phyloP scores from a whole-genome alignment of 139 green algal species.

The Chlorella sp. region DNA sequence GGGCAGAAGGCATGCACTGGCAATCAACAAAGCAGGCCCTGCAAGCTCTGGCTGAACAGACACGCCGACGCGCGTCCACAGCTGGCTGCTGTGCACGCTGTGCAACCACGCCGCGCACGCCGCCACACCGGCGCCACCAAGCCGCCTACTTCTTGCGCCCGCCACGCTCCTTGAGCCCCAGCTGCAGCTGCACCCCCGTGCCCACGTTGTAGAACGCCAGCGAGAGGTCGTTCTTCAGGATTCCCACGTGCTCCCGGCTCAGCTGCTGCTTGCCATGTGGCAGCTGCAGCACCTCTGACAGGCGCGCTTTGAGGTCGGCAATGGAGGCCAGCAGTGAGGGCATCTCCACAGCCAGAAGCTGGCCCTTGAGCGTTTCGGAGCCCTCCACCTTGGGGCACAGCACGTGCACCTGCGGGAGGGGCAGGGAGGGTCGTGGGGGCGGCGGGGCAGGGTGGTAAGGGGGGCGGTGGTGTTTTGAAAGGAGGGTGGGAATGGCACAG shows the following conservation, averaged over 20 bases:
- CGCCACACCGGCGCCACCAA: too few relatives aligned
- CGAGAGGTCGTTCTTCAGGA: slow-evolving; percentile 77
- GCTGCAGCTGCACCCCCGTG: slow-evolving; percentile 65
- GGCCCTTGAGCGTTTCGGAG: slow-evolving; percentile 76
- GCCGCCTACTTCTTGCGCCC: slow-evolving; percentile 69
- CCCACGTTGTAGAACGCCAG: slow-evolving; percentile 90
- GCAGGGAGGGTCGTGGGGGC: too few relatives aligned
- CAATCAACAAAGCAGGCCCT: background rate
- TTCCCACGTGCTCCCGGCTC: slow-evolving; percentile 68
- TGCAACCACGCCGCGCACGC: too few relatives aligned
- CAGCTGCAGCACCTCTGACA: slow-evolving; percentile 69
- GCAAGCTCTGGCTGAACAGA: background rate
- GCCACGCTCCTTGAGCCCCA: slow-evolving; percentile 78
- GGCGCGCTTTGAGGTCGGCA: slow-evolving; percentile 70
- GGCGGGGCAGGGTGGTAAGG: background rate
- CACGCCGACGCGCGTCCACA: background rate
- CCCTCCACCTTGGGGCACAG: slow-evolving; percentile 74
- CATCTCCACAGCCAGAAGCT: slow-evolving; percentile 85
- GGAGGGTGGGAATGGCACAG: background rate
- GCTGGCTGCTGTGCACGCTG: background rate
- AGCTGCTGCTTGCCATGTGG: slow-evolving; percentile 83
- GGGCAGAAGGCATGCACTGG: background rate
- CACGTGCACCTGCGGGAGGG: slow-evolving; percentile 60
- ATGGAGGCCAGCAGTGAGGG: slow-evolving; percentile 61
- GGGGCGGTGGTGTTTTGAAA: background rate